A percentile compares a stretch with the other conserved stretches of the same genome.
Evolutionary conservation across 2,329 filamentous ascomycete genomes (phyloP).

Genomic region (Fusarium torreyae): DNA sequence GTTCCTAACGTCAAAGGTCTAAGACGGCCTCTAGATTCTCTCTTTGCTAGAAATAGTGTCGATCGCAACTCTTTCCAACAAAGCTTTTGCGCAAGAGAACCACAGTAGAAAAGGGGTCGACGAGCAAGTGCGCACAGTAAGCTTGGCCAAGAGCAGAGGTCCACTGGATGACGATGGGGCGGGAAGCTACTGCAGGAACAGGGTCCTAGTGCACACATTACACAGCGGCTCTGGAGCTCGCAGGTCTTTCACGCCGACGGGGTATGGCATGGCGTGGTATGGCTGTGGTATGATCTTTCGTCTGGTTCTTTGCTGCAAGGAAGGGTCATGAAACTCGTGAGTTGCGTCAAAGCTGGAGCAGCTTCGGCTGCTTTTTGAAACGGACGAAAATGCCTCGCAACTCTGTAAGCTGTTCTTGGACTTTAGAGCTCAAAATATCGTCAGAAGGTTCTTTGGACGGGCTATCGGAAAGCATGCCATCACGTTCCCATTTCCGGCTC

Average conservation of each 20-base stretch:
- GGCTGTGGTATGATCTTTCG: conserved; percentile 38
- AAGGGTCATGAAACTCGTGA: conserved; percentile 3
- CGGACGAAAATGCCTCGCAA: background rate
- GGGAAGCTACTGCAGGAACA: conserved; percentile 51
- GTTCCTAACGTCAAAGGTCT: conserved; percentile 22
- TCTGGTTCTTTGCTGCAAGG: conserved; percentile 23
- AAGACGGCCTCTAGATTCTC: conserved; percentile 15
- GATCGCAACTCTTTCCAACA: conserved; percentile 29
- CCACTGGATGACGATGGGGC: conserved; percentile 48
- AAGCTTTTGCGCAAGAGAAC: conserved; percentile 6
- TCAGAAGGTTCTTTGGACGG: conserved; percentile 7
- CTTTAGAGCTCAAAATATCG: conserved; percentile 9
- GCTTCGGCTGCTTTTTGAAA: background rate
- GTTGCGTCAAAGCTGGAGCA: conserved; percentile 7
- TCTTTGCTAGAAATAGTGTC: conserved; percentile 22
- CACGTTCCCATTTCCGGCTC: conserved; percentile 34
- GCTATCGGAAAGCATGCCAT: conserved; percentile 24
- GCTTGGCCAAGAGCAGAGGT: conserved; percentile 30
- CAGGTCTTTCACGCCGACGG: conserved; percentile 24
- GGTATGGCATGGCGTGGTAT: conserved; percentile 36
- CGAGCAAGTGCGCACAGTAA: conserved; percentile 25
- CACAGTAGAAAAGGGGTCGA: conserved; percentile 33
- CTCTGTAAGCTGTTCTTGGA: background rate
- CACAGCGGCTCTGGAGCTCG: conserved; percentile 30
- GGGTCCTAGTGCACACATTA: conserved; percentile 37